Percentiles rank a stretch among this genome's conserved stretches.
Conservation (phyloP, 495 filamentous ascomycete genomes). For the Viridothelium virens region DNA sequence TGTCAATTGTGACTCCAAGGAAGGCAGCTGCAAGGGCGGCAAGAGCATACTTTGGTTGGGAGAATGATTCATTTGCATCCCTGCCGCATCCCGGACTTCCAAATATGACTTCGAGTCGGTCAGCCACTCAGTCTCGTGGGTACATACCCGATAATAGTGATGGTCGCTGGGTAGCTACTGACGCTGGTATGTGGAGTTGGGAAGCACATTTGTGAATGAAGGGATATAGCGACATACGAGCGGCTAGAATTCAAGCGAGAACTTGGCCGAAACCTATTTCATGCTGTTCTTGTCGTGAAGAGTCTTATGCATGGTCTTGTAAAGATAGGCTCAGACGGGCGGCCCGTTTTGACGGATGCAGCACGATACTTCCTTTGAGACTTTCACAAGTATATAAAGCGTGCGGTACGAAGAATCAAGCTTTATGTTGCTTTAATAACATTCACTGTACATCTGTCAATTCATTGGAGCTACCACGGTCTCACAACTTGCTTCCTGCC, state of each 20-base stretch:
- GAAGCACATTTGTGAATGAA: background rate
- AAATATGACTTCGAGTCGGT: constrained; percentile 1
- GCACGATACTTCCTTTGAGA: no score
- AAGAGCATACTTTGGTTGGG: no score
- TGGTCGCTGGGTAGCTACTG: background rate
- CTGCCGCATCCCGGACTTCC: background rate
- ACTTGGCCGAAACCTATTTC: background rate
- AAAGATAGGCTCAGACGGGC: background rate
- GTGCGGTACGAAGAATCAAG: no score
- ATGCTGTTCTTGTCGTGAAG: background rate
- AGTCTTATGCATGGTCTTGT: background rate
- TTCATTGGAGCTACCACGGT: no score
- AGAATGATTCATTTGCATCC: no score
- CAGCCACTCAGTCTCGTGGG: background rate
- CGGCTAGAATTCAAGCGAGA: background rate
- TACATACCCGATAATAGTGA: background rate
- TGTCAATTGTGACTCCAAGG: background rate
- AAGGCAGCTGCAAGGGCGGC: no score
- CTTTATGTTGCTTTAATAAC: no score
- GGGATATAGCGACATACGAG: constrained; percentile 5
- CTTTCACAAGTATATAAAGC: no score
- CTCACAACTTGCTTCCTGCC: no score
- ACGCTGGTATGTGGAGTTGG: background rate
- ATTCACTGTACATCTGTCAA: no score
- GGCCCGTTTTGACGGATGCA: background rate